Conservation (phyloP, 1,139 yeast species). For the Taphrina populina region DNA sequence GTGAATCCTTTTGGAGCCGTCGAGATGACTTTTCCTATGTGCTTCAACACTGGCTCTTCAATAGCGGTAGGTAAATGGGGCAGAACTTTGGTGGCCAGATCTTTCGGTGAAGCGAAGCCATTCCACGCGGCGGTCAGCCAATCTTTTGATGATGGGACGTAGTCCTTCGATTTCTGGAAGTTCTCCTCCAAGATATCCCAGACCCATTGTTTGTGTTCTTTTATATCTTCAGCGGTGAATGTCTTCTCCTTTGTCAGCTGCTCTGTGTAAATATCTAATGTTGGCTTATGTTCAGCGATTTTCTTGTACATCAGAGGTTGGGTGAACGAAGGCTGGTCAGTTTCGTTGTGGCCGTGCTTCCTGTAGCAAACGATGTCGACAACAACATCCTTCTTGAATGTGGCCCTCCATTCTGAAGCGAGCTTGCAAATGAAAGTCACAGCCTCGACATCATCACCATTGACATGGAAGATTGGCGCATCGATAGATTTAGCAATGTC, state of each 20-base stretch:
- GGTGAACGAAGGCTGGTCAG: conserved; percentile 98
- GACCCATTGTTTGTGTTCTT: conserved; percentile 97
- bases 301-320: conserved; percentile 96
- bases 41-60: conserved; percentile 65
- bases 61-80: conserved; percentile 97
- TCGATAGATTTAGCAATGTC: conserved; percentile 95
- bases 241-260: conserved; percentile 81
- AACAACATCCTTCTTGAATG: conserved; percentile 92
- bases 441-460: conserved; percentile 96
- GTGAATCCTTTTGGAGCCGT: conserved; percentile 84
- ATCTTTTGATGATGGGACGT: conserved; percentile 88
- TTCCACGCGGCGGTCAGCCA: conserved; percentile 99
- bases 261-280: conserved; percentile 78
- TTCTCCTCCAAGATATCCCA: conserved; percentile 93
- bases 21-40: conserved; percentile 74
- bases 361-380: conserved; percentile 98
- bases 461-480: conserved; percentile 98
- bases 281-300: conserved; percentile 84
- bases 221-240: conserved; percentile 83
- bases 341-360: conserved; percentile 98
- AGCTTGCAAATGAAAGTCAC: conserved; percentile 85
- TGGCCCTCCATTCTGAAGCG: conserved; percentile 98
- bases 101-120: conserved; percentile 96
- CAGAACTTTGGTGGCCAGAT: conserved; percentile 88
- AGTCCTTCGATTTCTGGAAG: conserved; percentile 80